Base-by-base conservation (phyloP, 2,329 filamentous ascomycete species). In the Cordyceps pruinosa region DNA sequence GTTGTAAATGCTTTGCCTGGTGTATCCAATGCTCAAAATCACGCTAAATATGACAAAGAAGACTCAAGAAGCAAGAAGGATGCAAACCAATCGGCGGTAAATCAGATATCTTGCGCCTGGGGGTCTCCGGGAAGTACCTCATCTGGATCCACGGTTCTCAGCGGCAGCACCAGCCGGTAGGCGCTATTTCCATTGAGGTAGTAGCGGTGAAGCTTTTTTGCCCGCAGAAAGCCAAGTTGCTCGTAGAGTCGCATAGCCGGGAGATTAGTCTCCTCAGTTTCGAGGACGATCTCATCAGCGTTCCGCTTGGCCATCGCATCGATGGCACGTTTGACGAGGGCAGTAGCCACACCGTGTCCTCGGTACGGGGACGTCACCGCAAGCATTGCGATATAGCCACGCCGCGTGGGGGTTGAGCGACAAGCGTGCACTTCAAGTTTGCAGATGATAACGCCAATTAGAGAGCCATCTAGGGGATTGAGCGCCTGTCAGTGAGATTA, bases 341-440 rank as follows among this genome's bases (percentile, higher is more conserved):
- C 85, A 0, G 91, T 96, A 1, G 89, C 94, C 59, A 99, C 91
- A 1, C 94, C 93, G 61, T 86, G 83, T 6, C 92, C 91, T 23
- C 94, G 86, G 66, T 90, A 87, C 26, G 85, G 77, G 39, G 90
- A 84, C 44, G 86, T 84, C 5, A 96, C 92, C n/a, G 94, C 94
- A 42, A 99, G 81, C 94, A 99, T 99, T 67, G 94, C 94, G 64
- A 99, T 97, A 74, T 99, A 99, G 58, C 94, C 94, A 61, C 94
- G 84, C 62, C 91, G 79, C 0, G 84, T 86, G 2, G 82, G 75
- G 1, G 82, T 76, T 2, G 91, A 92, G 62, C 93, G 91, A 6
- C 88, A 89, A 23, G 89, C 83, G 73, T 99, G 94, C 25, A 85
- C 82, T 70, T 99, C 94, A 59, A 99, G 84, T 72, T 99, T 99